Evolutionary conservation across 2,329 filamentous ascomycete species (phyloP).

Genomic region (Cylindrodendrum hubeiense): DNA sequence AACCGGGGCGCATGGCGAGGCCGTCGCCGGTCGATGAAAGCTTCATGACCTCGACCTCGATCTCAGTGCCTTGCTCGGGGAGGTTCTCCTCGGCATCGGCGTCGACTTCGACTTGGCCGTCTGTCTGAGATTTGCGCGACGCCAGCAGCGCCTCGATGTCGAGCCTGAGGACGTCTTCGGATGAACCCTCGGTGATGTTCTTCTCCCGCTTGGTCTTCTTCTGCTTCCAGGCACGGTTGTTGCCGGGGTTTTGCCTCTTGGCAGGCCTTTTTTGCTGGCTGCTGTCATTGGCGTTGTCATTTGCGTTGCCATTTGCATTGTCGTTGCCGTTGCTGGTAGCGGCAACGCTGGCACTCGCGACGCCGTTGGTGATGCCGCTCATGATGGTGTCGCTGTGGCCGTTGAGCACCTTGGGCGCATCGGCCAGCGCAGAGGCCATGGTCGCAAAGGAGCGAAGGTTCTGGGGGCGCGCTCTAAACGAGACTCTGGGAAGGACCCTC

Average conservation of each 20-base stretch:
- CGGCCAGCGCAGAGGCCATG: slow-evolving; percentile 40
- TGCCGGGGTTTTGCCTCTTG: slow-evolving; percentile 40
- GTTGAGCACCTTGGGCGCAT: slow-evolving; percentile 22
- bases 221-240: slow-evolving; percentile 48
- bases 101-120: slow-evolving; percentile 39
- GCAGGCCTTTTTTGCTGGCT: slow-evolving; percentile 19
- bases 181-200: slow-evolving; percentile 71
- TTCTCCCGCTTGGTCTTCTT: slow-evolving; percentile 70
- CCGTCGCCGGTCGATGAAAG: slow-evolving; percentile 95
- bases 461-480: slow-evolving; percentile 31
- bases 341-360: not conserved
- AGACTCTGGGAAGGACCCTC: slow-evolving; percentile 29
- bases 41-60: slow-evolving; percentile 84
- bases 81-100: slow-evolving; percentile 55
- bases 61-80: slow-evolving; percentile 78
- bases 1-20: slow-evolving; percentile 78
- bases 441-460: slow-evolving; percentile 35
- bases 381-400: not conserved
- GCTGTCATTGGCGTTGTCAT: slow-evolving; percentile 16
- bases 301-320: slow-evolving; percentile 7
- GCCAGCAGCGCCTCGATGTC: slow-evolving; percentile 71
- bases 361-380: slow-evolving; percentile 22
- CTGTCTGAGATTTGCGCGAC: slow-evolving; percentile 51
- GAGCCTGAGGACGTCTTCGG: slow-evolving; percentile 74
- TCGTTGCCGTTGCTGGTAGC: not conserved